A percentile compares a stretch with the other conserved stretches of the same genome.
These are phyloP conservation scores for Macrolepiota albuminosa DNA, from an alignment of 768 basidiomycete genomes.

Conservation along the genomic window DNA sequence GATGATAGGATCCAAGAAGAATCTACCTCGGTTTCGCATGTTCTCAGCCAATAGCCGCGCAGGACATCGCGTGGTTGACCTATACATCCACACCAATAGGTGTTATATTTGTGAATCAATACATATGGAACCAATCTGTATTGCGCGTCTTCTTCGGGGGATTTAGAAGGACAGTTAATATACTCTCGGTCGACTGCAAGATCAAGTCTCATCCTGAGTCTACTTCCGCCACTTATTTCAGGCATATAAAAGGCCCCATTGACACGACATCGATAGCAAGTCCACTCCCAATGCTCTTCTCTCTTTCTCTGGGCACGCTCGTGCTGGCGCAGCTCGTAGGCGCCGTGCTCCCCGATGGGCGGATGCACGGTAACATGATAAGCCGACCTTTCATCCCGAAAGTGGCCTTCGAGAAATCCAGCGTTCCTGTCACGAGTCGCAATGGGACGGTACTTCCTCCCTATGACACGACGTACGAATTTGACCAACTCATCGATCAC, in stretches of 20 bases:
- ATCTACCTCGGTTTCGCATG: not conserved
- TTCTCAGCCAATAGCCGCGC: not conserved
- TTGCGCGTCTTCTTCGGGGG: not conserved
- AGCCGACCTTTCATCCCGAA: slow-evolving; percentile 30
- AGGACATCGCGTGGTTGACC: not conserved
- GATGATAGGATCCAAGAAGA: not conserved
- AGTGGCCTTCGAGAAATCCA: slow-evolving; percentile 19
- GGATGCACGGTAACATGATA: slow-evolving; percentile 36
- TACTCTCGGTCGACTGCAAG: not conserved
- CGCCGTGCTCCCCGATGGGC: slow-evolving; percentile 29
- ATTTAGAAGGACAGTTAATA: not conserved
- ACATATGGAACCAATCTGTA: not conserved
- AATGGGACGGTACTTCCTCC: slow-evolving; percentile 43
- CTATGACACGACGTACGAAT: slow-evolving; percentile 43
- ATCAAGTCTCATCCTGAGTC: not conserved
- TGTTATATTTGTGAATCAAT: not conserved
- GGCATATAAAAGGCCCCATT: not conserved
- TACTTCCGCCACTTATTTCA: not conserved
- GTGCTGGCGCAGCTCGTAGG: slow-evolving; percentile 16
- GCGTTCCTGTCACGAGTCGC: slow-evolving; percentile 31
- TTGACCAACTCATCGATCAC: slow-evolving; percentile 56
- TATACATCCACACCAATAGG: not conserved
- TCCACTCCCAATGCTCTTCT: not conserved
- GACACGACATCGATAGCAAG: not conserved
- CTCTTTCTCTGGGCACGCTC: slow-evolving; percentile 3